phyloP scores from a whole-genome alignment of 1,284 basidiomycete species.

The Marasmius sp. region DNA sequence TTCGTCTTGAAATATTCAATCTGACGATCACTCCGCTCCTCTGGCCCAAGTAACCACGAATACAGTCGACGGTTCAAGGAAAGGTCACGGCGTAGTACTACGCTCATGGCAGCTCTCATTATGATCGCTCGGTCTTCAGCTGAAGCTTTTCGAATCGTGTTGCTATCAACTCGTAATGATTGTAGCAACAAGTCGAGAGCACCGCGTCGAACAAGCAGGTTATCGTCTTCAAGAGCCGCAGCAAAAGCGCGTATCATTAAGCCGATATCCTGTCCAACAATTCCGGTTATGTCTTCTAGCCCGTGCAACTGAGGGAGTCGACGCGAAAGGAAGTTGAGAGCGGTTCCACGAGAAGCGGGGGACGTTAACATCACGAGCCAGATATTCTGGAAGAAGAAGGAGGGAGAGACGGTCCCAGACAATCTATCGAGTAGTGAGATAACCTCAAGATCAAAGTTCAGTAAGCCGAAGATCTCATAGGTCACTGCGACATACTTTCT shows the following conservation, averaged over 20 bases:
- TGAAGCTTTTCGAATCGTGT: conserved; percentile 64
- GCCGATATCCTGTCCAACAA: conserved; percentile 86
- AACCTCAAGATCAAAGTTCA: conserved; percentile 50
- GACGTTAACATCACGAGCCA: conserved; percentile 93
- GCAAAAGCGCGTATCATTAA: conserved; percentile 92
- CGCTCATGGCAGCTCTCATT: conserved; percentile 76
- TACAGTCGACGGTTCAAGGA: conserved; percentile 93
- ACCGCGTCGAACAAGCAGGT: conserved; percentile 82
- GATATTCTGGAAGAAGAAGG: conserved; percentile 94
- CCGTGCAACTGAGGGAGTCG: conserved; percentile 70
- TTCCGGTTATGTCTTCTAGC: conserved; percentile 72
- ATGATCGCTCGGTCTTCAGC: conserved; percentile 71
- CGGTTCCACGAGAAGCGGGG: conserved; percentile 82
- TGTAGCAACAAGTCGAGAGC: conserved; percentile 81
- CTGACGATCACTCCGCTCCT: conserved; percentile 76
- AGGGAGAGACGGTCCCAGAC: conserved; percentile 77
- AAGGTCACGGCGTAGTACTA: conserved; percentile 90
- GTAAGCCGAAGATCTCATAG: background rate
- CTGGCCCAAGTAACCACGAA: conserved; percentile 87
- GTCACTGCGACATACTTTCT: conserved; percentile 59
- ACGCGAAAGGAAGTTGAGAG: conserved; percentile 85
- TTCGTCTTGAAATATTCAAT: conserved; percentile 68
- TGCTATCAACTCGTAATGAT: conserved; percentile 72
- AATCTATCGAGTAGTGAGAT: conserved; percentile 79
- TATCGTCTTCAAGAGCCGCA: conserved; percentile 87